Evolutionary conservation across 805 yeast genomes (phyloP), one percentile per base, ranked within the genome.

Genomic region (Saturnispora silvae): DNA sequence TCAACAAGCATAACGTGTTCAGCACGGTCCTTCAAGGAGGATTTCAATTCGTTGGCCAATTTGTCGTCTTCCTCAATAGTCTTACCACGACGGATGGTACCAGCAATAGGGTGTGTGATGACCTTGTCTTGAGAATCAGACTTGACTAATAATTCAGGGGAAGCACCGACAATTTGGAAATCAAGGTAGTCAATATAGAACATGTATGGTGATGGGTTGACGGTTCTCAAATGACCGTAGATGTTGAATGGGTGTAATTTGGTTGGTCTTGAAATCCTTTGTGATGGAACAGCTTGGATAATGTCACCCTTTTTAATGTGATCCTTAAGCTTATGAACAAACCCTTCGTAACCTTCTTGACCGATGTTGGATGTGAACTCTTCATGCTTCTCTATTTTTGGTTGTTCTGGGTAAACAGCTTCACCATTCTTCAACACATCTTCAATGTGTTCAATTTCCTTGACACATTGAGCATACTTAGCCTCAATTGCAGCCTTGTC

Each of bases 1-100:
- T 92, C 99, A 15, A 92, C 99, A 59, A 92, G 74, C 99, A 92
- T 92, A 39, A 92, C 92, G 59, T 92, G 99, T 61, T 92, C 99
- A 1, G 98, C 96, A 33, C 96, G 74, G 59, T 92, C 99, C 54
- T 92, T 92, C 45, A 78, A 63, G 13, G 94, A 81, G 8, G 77
- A 61, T 50, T 82, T 68, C 47, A 92, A 70, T 39, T 75, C 72
- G 13, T 67, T 66, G 2, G 97, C 96, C 37, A 86, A 68, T 43
- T 61, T 63, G 54, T 87, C 95, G 52, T 92, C 99, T 58, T 92
- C 97, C 50, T 85, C 94, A 18, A 77, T 65, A 8, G 97, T 85
- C 49, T 74, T 71, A 34, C 99, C 99, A 53, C 99, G 75, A 48
- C 66, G 73, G 41, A 92, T 81, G 3, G 98, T 92, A 36, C 99